Conservation (phyloP, 164 flowering plant species). For the Saururus chinensis region DNA sequence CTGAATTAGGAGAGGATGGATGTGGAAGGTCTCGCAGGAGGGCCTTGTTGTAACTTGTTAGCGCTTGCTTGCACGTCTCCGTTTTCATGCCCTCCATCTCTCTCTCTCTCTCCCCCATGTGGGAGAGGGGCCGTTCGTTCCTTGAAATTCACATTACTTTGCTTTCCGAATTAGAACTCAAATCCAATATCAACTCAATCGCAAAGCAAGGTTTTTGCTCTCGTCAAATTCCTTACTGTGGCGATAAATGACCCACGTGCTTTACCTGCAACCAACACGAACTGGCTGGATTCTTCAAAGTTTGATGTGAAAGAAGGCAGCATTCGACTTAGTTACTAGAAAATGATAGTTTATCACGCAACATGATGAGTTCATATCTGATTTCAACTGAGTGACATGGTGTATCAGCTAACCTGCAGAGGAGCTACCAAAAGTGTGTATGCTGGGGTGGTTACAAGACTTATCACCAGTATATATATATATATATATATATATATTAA, state of each 20-base stretch:
- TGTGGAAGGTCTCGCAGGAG: neutral
- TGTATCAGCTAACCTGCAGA: too few species aligned
- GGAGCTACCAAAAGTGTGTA: too few species aligned
- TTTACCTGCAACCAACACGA: too few species aligned
- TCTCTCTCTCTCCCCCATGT: conserved; percentile 2
- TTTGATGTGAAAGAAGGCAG: too few species aligned
- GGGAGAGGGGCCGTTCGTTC: neutral
- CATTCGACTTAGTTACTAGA: neutral
- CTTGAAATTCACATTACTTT: neutral
- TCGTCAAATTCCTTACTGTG: too few species aligned
- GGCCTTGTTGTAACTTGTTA: neutral
- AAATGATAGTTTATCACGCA: neutral
- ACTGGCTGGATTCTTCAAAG: too few species aligned
- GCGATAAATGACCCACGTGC: too few species aligned
- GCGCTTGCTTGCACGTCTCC: conserved; percentile 6
- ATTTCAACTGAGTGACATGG: neutral
- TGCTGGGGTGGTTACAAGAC: too few species aligned
- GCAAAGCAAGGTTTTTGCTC: too few species aligned
- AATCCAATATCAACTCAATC: neutral
- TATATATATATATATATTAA: too few species aligned
- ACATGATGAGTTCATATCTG: neutral
- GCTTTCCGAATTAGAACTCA: neutral
- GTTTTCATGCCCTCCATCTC: neutral
- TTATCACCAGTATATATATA: too few species aligned
- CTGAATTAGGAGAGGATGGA: neutral